These are phyloP conservation scores for Blastocystis sp. DNA, from an alignment of 352 stramenopile genomes.

Conservation along the genomic window DNA sequence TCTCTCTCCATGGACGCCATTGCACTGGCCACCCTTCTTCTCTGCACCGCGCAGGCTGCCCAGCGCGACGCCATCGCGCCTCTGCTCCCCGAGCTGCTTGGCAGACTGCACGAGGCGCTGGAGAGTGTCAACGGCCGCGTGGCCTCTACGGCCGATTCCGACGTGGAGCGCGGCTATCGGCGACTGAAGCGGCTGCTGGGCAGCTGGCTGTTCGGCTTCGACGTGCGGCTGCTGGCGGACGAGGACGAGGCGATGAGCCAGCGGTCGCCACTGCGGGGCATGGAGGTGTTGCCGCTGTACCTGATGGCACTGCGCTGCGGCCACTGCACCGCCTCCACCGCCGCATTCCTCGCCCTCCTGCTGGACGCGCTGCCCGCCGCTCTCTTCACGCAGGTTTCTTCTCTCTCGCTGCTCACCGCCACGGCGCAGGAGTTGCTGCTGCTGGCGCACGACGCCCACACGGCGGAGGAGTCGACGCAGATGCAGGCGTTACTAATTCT, in stretches of 20 bases:
- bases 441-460: background rate
- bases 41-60: background rate
- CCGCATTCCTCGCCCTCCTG: conserved; percentile 9
- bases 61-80: background rate
- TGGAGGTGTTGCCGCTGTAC: background rate
- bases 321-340: background rate
- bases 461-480: background rate
- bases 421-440: conserved; percentile 37
- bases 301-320: background rate
- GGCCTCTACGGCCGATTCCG: background rate
- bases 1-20: no score
- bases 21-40: background rate
- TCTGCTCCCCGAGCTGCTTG: background rate
- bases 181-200: background rate
- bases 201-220: background rate
- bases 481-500: background rate
- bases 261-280: background rate
- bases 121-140: background rate
- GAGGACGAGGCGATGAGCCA: background rate
- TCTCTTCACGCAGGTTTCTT: background rate
- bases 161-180: background rate
- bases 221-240: background rate
- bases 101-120: background rate
- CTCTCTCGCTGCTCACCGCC: background rate
- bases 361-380: background rate